Base-by-base conservation (phyloP, 495 filamentous ascomycete species). In the Neurospora tetraspora region DNA sequence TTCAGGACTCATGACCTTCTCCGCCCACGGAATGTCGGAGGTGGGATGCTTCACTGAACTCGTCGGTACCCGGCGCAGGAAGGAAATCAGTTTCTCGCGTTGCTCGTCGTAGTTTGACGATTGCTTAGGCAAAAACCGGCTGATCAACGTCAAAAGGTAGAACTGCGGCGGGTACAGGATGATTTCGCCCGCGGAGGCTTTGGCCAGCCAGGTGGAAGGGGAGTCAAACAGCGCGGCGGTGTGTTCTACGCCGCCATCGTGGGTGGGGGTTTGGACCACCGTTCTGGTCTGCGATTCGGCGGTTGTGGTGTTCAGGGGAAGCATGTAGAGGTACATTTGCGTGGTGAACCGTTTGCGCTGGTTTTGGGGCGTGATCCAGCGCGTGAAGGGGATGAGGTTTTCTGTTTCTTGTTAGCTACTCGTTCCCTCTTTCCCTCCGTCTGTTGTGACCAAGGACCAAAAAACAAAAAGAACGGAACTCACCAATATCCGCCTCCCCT, bases 251-350 rank as follows among this genome's bases (percentile, higher is more conserved):
- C 94, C 94, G 39, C 93, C 94, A 78, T 98, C 95, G 37, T 87
- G 88, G 3, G 91, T 94, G 0, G 93, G 92, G 4, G 89, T 82
- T 10, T 87, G 89, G 31, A 87, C 77, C 31, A 84, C 70, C 7
- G 79, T 77, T 69, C 84, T 76, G 0, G 78, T 75, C n/a, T 73
- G 70, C 5, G 77, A 8, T 5, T 69, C 14, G 5, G 71, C 43
- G 40, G 70, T 18, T 12, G 11, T 18, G 38, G 53, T 12, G 39
- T 72, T 69, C 20, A 94, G 82, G 0, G 96, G 94, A n/a, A 97
- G 85, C 82, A 97, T 91, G 80, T 97, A 96, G 9, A 99, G 77
- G 78, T 98, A 99, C 94, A 99, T 97, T 78, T 97, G 94, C 9
- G 94, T 97, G 2, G 91, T 91, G 78, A 93, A 99, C 23, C 96